Evolutionary conservation across 176 grass and related monocot species (phyloP).

Genomic region (Pharus latifolius): DNA sequence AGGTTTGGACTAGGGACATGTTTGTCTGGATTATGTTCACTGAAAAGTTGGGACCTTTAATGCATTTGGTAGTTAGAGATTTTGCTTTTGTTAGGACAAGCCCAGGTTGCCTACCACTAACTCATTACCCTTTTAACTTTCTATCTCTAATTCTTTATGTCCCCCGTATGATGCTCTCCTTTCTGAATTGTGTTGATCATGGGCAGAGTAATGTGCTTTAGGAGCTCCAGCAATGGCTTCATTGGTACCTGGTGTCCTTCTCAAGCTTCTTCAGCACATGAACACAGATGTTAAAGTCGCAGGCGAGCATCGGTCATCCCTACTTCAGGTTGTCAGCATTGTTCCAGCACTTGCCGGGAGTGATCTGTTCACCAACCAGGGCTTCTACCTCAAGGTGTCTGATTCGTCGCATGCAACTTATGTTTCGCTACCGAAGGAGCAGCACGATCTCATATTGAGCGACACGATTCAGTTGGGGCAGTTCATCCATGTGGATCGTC

Average conservation of each 20-base stretch:
- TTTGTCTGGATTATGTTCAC: conserved; percentile 16
- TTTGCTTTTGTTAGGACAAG: conserved; percentile 11
- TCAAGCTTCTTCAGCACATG: conserved; percentile 92
- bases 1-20: neutral
- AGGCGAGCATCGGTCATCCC: conserved; percentile 56
- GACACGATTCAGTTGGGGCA: conserved; percentile 92
- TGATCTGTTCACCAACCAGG: conserved; percentile 70
- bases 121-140: neutral
- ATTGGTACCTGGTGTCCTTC: conserved; percentile 61
- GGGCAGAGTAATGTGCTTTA: conserved; percentile 25
- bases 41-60: conserved; percentile 21
- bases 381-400: conserved; percentile 87
- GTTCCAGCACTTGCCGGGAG: conserved; percentile 65
- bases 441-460: conserved; percentile 80
- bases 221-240: conserved; percentile 52
- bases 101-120: conserved; percentile 6
- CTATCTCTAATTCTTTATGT: neutral
- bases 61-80: conserved; percentile 25
- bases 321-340: conserved; percentile 93
- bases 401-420: conserved; percentile 80
- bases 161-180: neutral
- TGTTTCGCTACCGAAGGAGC: conserved; percentile 59
- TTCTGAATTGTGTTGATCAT: conserved; percentile 6
- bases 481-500: conserved; percentile 64
- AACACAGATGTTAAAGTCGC: conserved; percentile 57